Evolutionary conservation across 257 asterid species (phyloP).

Genomic region (Forsythia viridissima): DNA sequence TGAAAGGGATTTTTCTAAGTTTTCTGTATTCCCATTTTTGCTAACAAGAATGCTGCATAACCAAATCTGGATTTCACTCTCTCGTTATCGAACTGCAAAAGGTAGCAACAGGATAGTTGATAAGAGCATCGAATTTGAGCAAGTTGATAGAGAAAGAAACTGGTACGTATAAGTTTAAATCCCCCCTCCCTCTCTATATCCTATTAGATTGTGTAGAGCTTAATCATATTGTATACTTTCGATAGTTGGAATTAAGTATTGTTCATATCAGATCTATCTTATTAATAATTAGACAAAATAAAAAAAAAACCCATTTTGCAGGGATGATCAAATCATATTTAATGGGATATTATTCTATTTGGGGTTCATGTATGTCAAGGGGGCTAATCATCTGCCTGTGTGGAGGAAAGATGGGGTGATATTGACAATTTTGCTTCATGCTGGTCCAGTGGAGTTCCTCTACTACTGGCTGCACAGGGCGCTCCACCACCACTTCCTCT

Average conservation of each 20-base stretch:
- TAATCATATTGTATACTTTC: too few relatives aligned
- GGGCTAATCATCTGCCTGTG: constrained; percentile 4
- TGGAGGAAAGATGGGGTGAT: constrained; percentile 22
- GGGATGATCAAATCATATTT: constrained; percentile 24
- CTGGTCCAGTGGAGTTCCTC: constrained; percentile 19
- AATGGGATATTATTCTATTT: constrained; percentile 8
- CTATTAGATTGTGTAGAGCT: too few relatives aligned
- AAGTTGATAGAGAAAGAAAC: not conserved
- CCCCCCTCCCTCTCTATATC: too few relatives aligned
- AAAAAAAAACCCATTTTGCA: not conserved
- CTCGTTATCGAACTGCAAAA: not conserved
- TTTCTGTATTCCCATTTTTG: not conserved
- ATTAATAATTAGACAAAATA: too few relatives aligned
- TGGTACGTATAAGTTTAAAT: not conserved
- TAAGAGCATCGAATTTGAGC: constrained; percentile 3
- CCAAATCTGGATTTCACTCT: not conserved
- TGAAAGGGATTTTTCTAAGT: not conserved
- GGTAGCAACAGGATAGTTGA: not conserved
- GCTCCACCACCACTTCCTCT: constrained; percentile 22
- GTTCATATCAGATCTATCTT: too few relatives aligned
- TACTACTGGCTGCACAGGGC: constrained; percentile 11
- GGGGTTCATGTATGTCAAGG: not conserved
- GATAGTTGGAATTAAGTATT: too few relatives aligned
- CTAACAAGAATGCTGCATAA: not conserved
- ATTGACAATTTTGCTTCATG: constrained; percentile 15